Evolutionary conservation across 2,329 filamentous ascomycete species (phyloP), one percentile per base, ranked within the genome.

Genomic region (Sarocladiaceae sp.): DNA sequence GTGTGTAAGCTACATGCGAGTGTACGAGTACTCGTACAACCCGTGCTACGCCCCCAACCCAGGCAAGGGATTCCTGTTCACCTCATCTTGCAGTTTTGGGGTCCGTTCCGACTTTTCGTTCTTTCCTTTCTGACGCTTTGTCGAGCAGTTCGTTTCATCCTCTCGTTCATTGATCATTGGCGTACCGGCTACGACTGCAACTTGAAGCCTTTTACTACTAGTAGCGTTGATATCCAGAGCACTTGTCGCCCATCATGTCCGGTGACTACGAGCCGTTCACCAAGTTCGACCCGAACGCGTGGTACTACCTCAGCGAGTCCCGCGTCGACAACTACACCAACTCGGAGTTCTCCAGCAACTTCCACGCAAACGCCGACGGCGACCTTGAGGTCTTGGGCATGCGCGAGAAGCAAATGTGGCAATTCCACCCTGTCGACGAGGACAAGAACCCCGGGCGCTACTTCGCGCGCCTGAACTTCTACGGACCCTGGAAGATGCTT

Each of bases 251-350:
- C 10, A 32, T 31, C 43, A 45, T 45, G 31, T 24, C 43, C 33
- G 33, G 35, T 42, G 31, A 49, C 33, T 48, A 51, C 50, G 50
- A 47, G 10, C 48, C 54, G 16, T 56, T 49, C n/a, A 55, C 19
- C 11, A 35, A 54, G 29, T 45, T 65, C 27, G 57, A 66, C 51
- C 35, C 55, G 10, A 64, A 66, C 42, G 56, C 49, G 15, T 66
- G 62, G 63, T 64, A 60, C 46, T 53, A 61, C 33, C 31, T 65
- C n/a, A 58, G 54, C 3, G 62, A 65, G 44, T 51, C 46, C 11
- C 58, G 61, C n/a, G 59, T 64, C n/a, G 60, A 63, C 46, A 48
- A 51, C 12, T 53, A 55, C 19, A 45, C 48, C 10, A 49, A 47
- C 11, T 33, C 48, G 0, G 26, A 45, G 19, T 57, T 65, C n/a